phyloP scores from a whole-genome alignment of 495 filamentous ascomycete genomes.

The Sabuloglossum arenarium region DNA sequence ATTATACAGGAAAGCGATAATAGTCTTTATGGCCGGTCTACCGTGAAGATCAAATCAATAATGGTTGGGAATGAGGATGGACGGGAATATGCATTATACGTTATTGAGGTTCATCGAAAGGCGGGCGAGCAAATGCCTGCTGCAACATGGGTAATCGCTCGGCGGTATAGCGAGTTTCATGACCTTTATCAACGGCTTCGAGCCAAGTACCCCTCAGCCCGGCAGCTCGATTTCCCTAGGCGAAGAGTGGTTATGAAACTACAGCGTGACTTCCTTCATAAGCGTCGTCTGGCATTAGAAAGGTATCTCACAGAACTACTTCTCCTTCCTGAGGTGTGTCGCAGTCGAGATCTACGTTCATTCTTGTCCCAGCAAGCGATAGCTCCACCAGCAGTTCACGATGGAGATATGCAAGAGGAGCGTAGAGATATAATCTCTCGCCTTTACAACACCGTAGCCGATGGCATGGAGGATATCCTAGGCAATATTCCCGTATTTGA shows the following conservation, averaged over 20 bases:
- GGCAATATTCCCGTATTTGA: constrained; percentile 92
- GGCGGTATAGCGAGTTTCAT: constrained; percentile 80
- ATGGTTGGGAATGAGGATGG: constrained; percentile 85
- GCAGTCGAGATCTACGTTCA: constrained; percentile 74
- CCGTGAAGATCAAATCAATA: constrained; percentile 72
- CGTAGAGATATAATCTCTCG: constrained; percentile 81
- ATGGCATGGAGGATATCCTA: constrained; percentile 95
- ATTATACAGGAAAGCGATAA: constrained; percentile 96
- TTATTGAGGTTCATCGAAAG: constrained; percentile 74
- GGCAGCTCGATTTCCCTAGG: constrained; percentile 78
- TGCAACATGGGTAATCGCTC: constrained; percentile 23
- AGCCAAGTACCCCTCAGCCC: constrained; percentile 62
- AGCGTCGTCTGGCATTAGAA: constrained; percentile 63
- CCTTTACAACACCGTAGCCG: constrained; percentile 86
- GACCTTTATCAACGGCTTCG: constrained; percentile 82
- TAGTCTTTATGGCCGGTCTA: constrained; percentile 81
- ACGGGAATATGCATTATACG: constrained; percentile 75
- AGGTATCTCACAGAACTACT: constrained; percentile 69
- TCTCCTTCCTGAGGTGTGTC: constrained; percentile 76
- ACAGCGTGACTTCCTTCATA: constrained; percentile 85
- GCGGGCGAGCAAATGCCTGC: constrained; percentile 42
- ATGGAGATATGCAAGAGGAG: constrained; percentile 30
- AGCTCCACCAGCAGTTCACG: constrained; percentile 22
- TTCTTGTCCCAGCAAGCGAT: constrained; percentile 88
- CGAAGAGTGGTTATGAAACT: constrained; percentile 88